phyloP scores from a whole-genome alignment of 495 filamentous ascomycete species.

The Neurospora hispaniola region DNA sequence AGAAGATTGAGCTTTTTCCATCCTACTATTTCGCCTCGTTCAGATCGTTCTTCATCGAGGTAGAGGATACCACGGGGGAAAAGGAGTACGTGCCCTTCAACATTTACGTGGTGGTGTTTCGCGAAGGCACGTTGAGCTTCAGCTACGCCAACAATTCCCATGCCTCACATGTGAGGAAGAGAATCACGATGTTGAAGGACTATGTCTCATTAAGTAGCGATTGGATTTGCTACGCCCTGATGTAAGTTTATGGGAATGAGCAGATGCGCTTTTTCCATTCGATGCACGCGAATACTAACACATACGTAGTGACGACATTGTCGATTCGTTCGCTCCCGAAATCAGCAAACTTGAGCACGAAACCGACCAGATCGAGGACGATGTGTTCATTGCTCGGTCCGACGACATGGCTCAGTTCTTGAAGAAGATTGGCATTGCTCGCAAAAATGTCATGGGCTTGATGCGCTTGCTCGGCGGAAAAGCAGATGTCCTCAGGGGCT shows the following conservation, averaged over 20 bases:
- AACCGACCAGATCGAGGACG: slow-evolving; percentile 88
- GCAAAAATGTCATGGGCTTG: slow-evolving; percentile 88
- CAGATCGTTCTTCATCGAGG: slow-evolving; percentile 64
- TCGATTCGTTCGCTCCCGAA: slow-evolving; percentile 85
- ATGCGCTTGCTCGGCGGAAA: slow-evolving; percentile 92
- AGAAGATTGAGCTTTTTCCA: slow-evolving; percentile 96
- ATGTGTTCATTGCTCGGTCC: slow-evolving; percentile 79
- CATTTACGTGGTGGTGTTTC: slow-evolving; percentile 93
- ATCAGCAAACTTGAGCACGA: slow-evolving; percentile 78
- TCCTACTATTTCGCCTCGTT: slow-evolving; percentile 98
- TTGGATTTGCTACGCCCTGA: slow-evolving; percentile 98
- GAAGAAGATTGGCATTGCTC: slow-evolving; percentile 75
- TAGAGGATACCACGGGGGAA: slow-evolving; percentile 58
- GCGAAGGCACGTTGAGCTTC: slow-evolving; percentile 89
- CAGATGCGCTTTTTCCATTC: not conserved
- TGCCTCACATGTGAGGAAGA: slow-evolving; percentile 75
- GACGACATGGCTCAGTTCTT: slow-evolving; percentile 81
- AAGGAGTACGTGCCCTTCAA: slow-evolving; percentile 86
- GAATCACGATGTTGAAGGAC: slow-evolving; percentile 86
- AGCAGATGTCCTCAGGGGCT: slow-evolving; percentile 92
- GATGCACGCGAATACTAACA: slow-evolving; percentile 14
- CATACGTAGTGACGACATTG: slow-evolving; percentile 71
- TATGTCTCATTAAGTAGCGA: slow-evolving; percentile 88
- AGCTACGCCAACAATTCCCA: slow-evolving; percentile 79
- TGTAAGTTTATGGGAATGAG: slow-evolving; percentile 45